phyloP scores from a whole-genome alignment of 768 basidiomycete species.

The Amanita polypyramis region DNA sequence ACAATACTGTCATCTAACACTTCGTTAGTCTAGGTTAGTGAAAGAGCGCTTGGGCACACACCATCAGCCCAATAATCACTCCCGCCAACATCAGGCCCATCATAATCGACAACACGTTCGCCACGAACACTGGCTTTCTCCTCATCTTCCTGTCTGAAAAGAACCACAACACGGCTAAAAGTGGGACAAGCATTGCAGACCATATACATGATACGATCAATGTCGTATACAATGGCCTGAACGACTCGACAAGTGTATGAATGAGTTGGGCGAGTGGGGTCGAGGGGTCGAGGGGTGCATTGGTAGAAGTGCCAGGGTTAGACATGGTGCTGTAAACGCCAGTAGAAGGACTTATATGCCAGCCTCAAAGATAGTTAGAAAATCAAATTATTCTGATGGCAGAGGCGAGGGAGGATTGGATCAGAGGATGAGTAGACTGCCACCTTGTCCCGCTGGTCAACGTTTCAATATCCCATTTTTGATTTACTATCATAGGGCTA shows the following conservation, averaged over 20 bases:
- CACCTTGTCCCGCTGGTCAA: too few relatives aligned
- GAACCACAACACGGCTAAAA: slow-evolving; percentile 14
- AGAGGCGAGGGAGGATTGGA: too few relatives aligned
- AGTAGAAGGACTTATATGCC: too few relatives aligned
- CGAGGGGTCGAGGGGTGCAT: background rate
- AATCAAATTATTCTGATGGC: too few relatives aligned
- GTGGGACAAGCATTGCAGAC: slow-evolving; percentile 8
- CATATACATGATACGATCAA: slow-evolving; percentile 5
- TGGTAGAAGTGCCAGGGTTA: background rate
- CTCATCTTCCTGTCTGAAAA: slow-evolving; percentile 13
- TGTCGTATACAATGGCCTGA: slow-evolving; percentile 1
- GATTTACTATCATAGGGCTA: too few relatives aligned
- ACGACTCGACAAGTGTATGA: background rate
- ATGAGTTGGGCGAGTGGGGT: background rate
- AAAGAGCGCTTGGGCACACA: slow-evolving; percentile 6
- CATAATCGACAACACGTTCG: slow-evolving; percentile 14
- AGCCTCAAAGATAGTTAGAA: too few relatives aligned
- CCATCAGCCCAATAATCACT: background rate
- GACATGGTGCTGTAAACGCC: background rate
- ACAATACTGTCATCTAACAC: background rate
- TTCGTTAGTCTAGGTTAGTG: background rate
- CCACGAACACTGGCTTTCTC: slow-evolving; percentile 13
- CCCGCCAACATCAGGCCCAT: slow-evolving; percentile 10
- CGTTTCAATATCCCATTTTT: too few relatives aligned
- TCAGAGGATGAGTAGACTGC: too few relatives aligned